phyloP scores from a whole-genome alignment of 495 filamentous ascomycete genomes.

The Mytilinidion resinicola region DNA sequence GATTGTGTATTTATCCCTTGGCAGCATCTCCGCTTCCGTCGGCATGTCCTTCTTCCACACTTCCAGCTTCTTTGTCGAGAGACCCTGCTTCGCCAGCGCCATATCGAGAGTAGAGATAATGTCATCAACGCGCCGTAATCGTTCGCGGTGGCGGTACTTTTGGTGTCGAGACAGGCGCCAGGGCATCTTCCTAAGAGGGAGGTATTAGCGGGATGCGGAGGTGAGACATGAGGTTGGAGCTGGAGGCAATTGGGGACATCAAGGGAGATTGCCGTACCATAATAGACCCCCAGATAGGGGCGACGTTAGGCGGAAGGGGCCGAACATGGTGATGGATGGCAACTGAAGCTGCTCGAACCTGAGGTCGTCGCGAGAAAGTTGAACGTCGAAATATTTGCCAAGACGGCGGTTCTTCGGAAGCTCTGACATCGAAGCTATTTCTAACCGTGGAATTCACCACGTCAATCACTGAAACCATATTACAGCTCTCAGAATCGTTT shows the following conservation, averaged over 20 bases:
- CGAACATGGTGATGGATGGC: constrained; percentile 55
- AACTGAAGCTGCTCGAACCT: background rate
- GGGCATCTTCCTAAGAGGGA: constrained; percentile 76
- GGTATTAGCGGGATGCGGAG: background rate
- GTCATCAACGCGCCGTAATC: constrained; percentile 76
- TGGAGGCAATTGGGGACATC: background rate
- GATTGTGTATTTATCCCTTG: constrained; percentile 95
- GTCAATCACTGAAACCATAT: background rate
- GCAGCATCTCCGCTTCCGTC: constrained; percentile 89
- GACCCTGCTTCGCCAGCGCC: constrained; percentile 55
- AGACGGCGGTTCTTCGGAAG: background rate
- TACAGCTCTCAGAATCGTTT: background rate
- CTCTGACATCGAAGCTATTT: too few species aligned
- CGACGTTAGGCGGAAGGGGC: constrained; percentile 71
- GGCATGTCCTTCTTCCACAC: constrained; percentile 95
- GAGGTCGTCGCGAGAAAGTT: background rate
- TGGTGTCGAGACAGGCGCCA: constrained; percentile 89
- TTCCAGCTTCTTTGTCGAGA: constrained; percentile 60
- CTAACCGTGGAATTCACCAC: too few species aligned
- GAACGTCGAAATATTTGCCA: constrained; percentile 10
- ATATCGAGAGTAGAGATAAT: constrained; percentile 70
- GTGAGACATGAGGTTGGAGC: background rate
- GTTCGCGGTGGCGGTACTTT: constrained; percentile 82
- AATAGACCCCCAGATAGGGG: constrained; percentile 61
- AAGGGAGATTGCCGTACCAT: constrained; percentile 27